A percentile compares a stretch with the other conserved stretches of the same genome.
phyloP scores from a whole-genome alignment of 2,329 filamentous ascomycete genomes.

The Aspergillus udagawae region DNA sequence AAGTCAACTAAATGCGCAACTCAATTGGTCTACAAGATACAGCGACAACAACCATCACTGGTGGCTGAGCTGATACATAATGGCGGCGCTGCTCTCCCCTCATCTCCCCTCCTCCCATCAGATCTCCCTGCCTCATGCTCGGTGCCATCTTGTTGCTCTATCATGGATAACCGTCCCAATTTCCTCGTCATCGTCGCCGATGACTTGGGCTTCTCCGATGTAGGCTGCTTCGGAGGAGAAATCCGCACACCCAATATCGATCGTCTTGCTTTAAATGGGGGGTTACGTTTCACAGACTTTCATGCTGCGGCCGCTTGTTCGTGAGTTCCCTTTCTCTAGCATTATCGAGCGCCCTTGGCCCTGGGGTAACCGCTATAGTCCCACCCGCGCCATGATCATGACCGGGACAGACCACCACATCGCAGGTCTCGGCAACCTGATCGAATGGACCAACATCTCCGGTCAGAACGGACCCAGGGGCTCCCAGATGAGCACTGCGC shows the following conservation, averaged over 20 bases:
- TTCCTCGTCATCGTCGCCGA: constrained; percentile 59
- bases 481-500: constrained; percentile 49
- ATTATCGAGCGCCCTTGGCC: background rate
- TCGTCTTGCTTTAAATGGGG: constrained; percentile 45
- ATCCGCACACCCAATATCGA: constrained; percentile 59
- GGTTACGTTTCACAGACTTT: constrained; percentile 61
- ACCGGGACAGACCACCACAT: constrained; percentile 59
- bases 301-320: constrained; percentile 63
- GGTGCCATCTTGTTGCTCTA: background rate
- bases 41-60: background rate
- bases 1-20: background rate
- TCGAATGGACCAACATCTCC: constrained; percentile 55
- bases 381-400: constrained; percentile 63
- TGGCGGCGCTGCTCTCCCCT: background rate
- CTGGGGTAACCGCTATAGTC: constrained; percentile 26
- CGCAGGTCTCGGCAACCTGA: constrained; percentile 54
- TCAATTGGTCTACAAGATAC: background rate
- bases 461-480: constrained; percentile 52
- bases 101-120: background rate
- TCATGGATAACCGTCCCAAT: constrained; percentile 48
- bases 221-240: constrained; percentile 57
- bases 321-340: constrained; percentile 13
- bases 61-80: background rate
- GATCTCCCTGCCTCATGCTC: background rate
- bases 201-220: constrained; percentile 59